Evolutionary conservation across 805 yeast genomes (phyloP).

Genomic region (Metschnikowia baotianmanensis): DNA sequence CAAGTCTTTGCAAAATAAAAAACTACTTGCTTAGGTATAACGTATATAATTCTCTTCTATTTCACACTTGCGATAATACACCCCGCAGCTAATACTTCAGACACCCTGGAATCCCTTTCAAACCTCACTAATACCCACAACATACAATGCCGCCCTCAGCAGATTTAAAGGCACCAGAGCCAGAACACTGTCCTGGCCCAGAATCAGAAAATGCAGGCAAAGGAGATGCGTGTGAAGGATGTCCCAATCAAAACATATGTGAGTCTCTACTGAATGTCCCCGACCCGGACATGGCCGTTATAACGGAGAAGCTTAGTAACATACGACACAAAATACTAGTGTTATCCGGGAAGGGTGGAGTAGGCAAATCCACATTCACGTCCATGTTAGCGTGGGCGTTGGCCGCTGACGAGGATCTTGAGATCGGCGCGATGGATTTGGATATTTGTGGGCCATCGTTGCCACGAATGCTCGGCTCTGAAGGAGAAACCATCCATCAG

Average conservation of each 20-base stretch:
- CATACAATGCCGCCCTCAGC: slow-evolving; percentile 15
- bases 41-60: no score
- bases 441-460: slow-evolving; percentile 98
- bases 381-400: slow-evolving; percentile 96
- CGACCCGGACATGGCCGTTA: slow-evolving; percentile 84
- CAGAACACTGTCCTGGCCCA: slow-evolving; percentile 99
- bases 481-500: slow-evolving; percentile 80
- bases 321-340: slow-evolving; percentile 78
- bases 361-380: slow-evolving; percentile 95
- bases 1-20: no score
- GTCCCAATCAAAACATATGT: slow-evolving; percentile 92
- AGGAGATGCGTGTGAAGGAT: slow-evolving; percentile 90
- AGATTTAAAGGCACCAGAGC: slow-evolving; percentile 63
- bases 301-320: slow-evolving; percentile 61
- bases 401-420: slow-evolving; percentile 73
- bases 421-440: slow-evolving; percentile 94
- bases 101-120: no score
- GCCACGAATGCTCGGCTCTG: slow-evolving; percentile 92
- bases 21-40: no score
- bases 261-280: slow-evolving; percentile 89
- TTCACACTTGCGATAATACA: no score
- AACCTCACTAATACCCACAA: no score
- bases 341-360: slow-evolving; percentile 89
- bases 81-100: no score
- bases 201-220: slow-evolving; percentile 92